Evolutionary conservation across 306 rosid genomes (phyloP), one percentile per base, ranked within the genome.

Genomic region (Dicorynia guianensis): DNA sequence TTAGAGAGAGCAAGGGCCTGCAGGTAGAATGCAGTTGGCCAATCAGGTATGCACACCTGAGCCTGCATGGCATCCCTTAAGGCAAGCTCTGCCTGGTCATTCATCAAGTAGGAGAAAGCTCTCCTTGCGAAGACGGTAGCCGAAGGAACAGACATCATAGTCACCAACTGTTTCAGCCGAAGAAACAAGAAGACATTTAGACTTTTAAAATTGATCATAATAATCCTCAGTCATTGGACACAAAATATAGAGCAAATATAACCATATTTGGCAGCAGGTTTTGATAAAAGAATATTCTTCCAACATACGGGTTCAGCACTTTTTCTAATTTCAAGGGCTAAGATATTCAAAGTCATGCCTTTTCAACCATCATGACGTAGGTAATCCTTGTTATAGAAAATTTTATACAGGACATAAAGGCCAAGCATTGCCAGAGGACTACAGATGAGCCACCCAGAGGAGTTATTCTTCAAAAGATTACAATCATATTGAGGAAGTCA

Each of bases 21-120:
- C 80, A 90, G 75, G 82, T 90, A 94, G 87, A 94, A 94, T 35
- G 97, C 91, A 13, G 98, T 92, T 46, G 98, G 97, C 98, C 98
- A 94, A 85, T 94, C 98, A 0, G 95, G 87, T 78, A 94, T 84
- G 89, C 97, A 94, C 38, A 92, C 97, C 76, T 94, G 98, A 10
- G 98, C 96, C 78, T 92, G 96, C 98, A 94, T 92, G 3, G 96
- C 98, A 3, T 94, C 98, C 64, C 96, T 82, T 67, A 94, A 75
- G 4, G 98, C 97, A 5, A 85, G 92, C 67, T 94, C 98, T 3
- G 96, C 91, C 40, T 86, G 97, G 39, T 87, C 89, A 8, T 87
- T 89, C 96, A 94, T 94, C 84, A 94, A 80, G 85, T 87, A 90
- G 13, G 97, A 82, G 82, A 94, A 85, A 7, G 96, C 95, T 81